phyloP scores from a whole-genome alignment of 2,329 filamentous ascomycete species.

The Nothopassalora personata region DNA sequence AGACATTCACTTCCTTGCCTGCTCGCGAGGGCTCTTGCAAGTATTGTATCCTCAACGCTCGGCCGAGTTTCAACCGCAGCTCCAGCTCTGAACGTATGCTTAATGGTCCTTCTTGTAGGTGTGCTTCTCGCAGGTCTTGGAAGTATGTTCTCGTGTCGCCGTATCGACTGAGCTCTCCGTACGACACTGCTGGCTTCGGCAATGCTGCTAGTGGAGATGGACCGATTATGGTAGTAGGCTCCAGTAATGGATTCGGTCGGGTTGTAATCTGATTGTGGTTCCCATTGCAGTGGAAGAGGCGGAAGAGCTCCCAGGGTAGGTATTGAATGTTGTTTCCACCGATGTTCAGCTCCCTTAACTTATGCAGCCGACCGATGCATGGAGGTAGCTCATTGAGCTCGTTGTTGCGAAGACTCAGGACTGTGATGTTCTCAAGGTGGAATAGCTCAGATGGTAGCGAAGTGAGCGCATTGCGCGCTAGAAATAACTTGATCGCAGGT shows the following conservation, averaged over 20 bases:
- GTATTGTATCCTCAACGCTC: constrained; percentile 16
- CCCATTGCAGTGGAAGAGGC: constrained; percentile 44
- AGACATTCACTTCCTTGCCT: constrained; percentile 8
- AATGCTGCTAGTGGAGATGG: constrained; percentile 10
- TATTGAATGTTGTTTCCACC: constrained; percentile 57
- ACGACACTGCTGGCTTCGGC: not conserved
- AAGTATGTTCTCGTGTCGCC: constrained; percentile 14
- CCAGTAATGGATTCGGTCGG: constrained; percentile 57
- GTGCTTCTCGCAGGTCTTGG: constrained; percentile 8
- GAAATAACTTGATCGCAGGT: constrained; percentile 56
- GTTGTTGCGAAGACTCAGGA: constrained; percentile 63
- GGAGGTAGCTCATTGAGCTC: constrained; percentile 56
- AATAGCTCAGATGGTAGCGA: constrained; percentile 58
- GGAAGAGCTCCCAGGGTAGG: constrained; percentile 59
- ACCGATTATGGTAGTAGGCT: constrained; percentile 17
- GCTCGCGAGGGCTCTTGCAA: constrained; percentile 14
- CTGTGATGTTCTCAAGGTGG: constrained; percentile 55
- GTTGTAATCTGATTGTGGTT: constrained; percentile 51
- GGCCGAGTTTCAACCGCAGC: constrained; percentile 20
- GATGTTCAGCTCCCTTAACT: constrained; percentile 60
- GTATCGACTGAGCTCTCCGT: constrained; percentile 11
- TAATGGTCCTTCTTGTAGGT: constrained; percentile 6
- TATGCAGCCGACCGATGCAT: constrained; percentile 52
- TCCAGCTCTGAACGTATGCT: constrained; percentile 19
- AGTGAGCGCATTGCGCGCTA: constrained; percentile 55